A percentile compares a stretch with the other conserved stretches of the same genome.
These are phyloP conservation scores for Liquidambar formosana DNA, from an alignment of 164 flowering plant species.

Conservation along the genomic window DNA sequence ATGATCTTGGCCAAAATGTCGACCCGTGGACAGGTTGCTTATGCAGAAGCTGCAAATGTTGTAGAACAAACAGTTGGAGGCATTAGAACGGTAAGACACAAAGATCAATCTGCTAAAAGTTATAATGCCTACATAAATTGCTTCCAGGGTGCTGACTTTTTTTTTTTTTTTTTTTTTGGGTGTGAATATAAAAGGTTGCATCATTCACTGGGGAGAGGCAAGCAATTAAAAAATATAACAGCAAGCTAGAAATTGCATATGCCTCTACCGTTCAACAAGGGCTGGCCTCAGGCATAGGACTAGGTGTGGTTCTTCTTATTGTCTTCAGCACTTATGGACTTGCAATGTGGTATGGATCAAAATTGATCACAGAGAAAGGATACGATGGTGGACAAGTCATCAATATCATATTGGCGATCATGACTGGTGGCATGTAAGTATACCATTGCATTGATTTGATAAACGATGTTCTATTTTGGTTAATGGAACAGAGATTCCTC, in stretches of 20 bases:
- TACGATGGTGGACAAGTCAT: constrained; percentile 66
- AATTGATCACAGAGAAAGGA: constrained; percentile 51
- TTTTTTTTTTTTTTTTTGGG: not conserved
- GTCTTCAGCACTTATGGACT: constrained; percentile 52
- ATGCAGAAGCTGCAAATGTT: constrained; percentile 58
- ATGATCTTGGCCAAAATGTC: constrained; percentile 45
- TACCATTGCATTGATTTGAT: not conserved
- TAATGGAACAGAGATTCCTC: too few relatives aligned
- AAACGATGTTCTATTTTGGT: too few relatives aligned
- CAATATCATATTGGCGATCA: constrained; percentile 53
- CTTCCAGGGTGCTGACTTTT: too few relatives aligned
- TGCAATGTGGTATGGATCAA: constrained; percentile 70
- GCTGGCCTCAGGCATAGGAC: constrained; percentile 55
- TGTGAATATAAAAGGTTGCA: constrained; percentile 43
- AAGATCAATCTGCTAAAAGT: not conserved
- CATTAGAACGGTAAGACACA: constrained; percentile 46
- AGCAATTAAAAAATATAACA: constrained; percentile 53
- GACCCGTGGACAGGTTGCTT: constrained; percentile 44
- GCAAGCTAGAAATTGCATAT: constrained; percentile 43
- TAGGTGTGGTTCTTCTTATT: constrained; percentile 36
- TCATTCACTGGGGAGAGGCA: constrained; percentile 73
- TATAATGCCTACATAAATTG: not conserved
- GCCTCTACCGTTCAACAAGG: constrained; percentile 47
- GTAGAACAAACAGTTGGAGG: constrained; percentile 56
- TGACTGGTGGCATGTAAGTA: constrained; percentile 72